Percentiles rank a stretch among this genome's conserved stretches.
These are phyloP conservation scores for Ophiocordyceps robertsii DNA, from an alignment of 2,329 filamentous ascomycete genomes.

Conservation along the genomic window DNA sequence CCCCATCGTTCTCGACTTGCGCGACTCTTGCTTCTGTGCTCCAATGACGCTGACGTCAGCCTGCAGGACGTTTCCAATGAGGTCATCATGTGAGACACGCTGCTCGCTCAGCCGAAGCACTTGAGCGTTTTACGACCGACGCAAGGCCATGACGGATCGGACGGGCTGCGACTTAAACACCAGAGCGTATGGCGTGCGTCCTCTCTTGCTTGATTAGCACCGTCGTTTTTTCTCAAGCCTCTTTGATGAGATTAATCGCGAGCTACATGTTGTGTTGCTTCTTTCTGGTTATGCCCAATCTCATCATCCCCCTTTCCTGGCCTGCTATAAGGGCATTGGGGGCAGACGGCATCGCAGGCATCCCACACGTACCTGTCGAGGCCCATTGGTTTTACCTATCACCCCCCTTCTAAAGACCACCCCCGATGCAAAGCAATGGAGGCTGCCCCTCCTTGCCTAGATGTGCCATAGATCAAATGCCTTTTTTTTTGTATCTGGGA, in stretches of 20 bases:
- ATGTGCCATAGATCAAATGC: too few relatives aligned
- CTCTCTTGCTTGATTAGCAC: too few relatives aligned
- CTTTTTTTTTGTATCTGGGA: too few relatives aligned
- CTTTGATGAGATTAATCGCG: too few relatives aligned
- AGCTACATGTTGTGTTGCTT: too few relatives aligned
- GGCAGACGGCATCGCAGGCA: background rate
- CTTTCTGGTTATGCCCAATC: background rate
- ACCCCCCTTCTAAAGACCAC: too few relatives aligned
- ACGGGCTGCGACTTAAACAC: background rate
- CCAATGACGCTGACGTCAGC: conserved; percentile 8
- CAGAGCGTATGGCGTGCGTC: too few relatives aligned
- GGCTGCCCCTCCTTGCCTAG: too few relatives aligned
- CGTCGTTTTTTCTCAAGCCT: too few relatives aligned
- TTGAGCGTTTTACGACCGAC: background rate
- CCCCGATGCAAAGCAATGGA: too few relatives aligned
- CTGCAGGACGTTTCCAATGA: conserved; percentile 66
- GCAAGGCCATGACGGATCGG: background rate
- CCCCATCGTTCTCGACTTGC: background rate
- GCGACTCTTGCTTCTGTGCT: conserved; percentile 3
- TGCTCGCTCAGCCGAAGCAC: background rate
- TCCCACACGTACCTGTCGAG: too few relatives aligned
- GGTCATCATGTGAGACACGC: conserved; percentile 73
- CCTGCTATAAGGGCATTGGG: background rate
- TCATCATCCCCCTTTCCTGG: background rate
- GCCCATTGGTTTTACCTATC: too few relatives aligned